phyloP scores from a whole-genome alignment of 371 early-diverging fungal species.

The Haplosporangium sp. region DNA sequence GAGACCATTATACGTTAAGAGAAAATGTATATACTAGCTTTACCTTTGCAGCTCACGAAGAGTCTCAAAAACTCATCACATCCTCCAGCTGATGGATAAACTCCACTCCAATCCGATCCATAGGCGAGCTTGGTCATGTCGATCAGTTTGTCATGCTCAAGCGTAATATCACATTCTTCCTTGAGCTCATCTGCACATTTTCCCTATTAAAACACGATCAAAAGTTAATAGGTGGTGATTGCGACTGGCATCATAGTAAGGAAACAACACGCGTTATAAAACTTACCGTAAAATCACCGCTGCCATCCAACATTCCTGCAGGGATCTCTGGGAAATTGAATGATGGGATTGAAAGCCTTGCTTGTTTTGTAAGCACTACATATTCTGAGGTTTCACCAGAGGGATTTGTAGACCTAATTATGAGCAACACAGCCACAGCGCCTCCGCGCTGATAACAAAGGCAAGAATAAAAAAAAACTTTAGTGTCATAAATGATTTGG shows the following conservation, averaged over 20 bases:
- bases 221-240: background rate
- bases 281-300: slow-evolving; percentile 80
- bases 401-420: slow-evolving; percentile 62
- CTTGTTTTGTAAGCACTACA: slow-evolving; percentile 79
- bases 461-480: slow-evolving; percentile 4
- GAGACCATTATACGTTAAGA: no score
- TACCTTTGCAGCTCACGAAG: slow-evolving; percentile 73
- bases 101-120: slow-evolving; percentile 67
- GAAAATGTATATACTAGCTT: no score
- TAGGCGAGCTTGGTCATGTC: slow-evolving; percentile 74
- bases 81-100: slow-evolving; percentile 85
- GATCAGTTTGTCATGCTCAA: slow-evolving; percentile 71
- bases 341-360: slow-evolving; percentile 77
- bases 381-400: slow-evolving; percentile 59
- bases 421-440: slow-evolving; percentile 77
- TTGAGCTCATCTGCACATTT: slow-evolving; percentile 58
- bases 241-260: no score
- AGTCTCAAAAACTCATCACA: slow-evolving; percentile 85
- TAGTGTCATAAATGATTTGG: background rate
- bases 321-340: slow-evolving; percentile 79
- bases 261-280: background rate
- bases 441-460: slow-evolving; percentile 72
- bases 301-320: slow-evolving; percentile 90
- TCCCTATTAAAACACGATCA: slow-evolving; percentile 15
- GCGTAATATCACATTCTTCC: slow-evolving; percentile 69